These are phyloP conservation scores for Aspergillus campestris DNA, from an alignment of 495 filamentous ascomycete genomes.

Conservation along the genomic window DNA sequence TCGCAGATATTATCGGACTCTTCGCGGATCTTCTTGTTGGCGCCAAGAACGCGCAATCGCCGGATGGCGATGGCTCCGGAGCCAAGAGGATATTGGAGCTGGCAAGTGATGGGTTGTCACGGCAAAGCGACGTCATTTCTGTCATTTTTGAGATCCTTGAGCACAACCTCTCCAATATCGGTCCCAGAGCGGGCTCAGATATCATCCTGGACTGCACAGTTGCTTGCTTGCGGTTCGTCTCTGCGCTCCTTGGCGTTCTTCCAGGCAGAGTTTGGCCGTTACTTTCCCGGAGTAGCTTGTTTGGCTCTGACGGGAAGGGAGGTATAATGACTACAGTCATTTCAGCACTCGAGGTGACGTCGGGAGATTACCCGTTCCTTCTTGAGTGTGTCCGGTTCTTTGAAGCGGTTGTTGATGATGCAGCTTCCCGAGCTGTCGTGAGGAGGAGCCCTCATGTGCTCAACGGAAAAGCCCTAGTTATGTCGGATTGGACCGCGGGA, in stretches of 20 bases:
- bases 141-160: constrained; percentile 83
- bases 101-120: constrained; percentile 63
- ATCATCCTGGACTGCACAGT: constrained; percentile 52
- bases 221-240: constrained; percentile 70
- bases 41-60: constrained; percentile 19
- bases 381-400: constrained; percentile 63
- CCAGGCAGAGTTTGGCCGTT: constrained; percentile 86
- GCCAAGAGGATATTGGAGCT: constrained; percentile 54
- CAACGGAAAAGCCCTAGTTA: constrained; percentile 41
- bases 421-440: constrained; percentile 59
- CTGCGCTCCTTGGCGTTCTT: constrained; percentile 57
- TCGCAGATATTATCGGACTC: constrained; percentile 56
- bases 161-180: constrained; percentile 55
- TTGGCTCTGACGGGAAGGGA: constrained; percentile 62
- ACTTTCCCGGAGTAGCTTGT: constrained; percentile 66
- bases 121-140: constrained; percentile 67
- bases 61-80: constrained; percentile 20
- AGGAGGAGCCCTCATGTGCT: constrained; percentile 52
- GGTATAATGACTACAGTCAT: constrained; percentile 67
- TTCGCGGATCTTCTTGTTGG: constrained; percentile 48
- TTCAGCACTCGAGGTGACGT: constrained; percentile 63
- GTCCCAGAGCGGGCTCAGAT: constrained; percentile 42
- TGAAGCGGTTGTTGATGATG: constrained; percentile 66
- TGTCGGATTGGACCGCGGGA: constrained; percentile 53
- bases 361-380: constrained; percentile 70